These are phyloP conservation scores for Termitomyces sp. DNA, from an alignment of 768 basidiomycete genomes.

Conservation along the genomic window DNA sequence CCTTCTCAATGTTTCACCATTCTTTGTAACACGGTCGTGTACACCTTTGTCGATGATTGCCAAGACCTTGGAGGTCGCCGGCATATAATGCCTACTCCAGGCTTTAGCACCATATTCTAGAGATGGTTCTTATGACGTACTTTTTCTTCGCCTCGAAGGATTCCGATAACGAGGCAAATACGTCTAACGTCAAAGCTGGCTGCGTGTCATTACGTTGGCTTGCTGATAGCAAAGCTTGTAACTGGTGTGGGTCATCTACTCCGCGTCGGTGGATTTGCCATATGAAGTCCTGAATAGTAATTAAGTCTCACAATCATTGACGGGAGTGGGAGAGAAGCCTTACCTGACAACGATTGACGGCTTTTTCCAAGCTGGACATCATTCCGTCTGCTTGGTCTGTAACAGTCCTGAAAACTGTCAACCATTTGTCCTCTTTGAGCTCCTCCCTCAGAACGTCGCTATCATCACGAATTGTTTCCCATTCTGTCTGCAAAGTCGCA, in stretches of 20 bases:
- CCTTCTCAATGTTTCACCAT: constrained; percentile 88
- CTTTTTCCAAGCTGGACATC: constrained; percentile 96
- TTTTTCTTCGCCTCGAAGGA: constrained; percentile 88
- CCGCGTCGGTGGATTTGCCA: constrained; percentile 69
- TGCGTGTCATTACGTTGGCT: constrained; percentile 43
- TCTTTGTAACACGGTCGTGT: constrained; percentile 90
- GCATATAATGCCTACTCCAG: constrained; percentile 79
- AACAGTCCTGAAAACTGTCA: constrained; percentile 90
- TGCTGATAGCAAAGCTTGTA: constrained; percentile 38
- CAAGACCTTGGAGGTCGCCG: constrained; percentile 87
- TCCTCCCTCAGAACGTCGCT: constrained; percentile 84
- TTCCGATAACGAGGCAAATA: constrained; percentile 61
- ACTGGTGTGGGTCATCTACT: constrained; percentile 39
- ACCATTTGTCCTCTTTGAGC: constrained; percentile 95
- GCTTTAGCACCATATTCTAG: neutral
- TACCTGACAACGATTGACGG: constrained; percentile 85
- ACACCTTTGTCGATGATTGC: constrained; percentile 94
- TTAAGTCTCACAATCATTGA: constrained; percentile 6
- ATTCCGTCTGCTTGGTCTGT: constrained; percentile 95
- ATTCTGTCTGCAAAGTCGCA: constrained; percentile 65
- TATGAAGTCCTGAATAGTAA: constrained; percentile 64
- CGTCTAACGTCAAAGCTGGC: constrained; percentile 49
- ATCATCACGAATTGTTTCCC: constrained; percentile 77
- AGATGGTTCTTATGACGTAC: constrained; percentile 30
- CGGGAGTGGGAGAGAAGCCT: constrained; percentile 18